Evolutionary conservation across 2,329 filamentous ascomycete species (phyloP), one percentile per base, ranked within the genome.

Genomic region (Aureobasidium musti): DNA sequence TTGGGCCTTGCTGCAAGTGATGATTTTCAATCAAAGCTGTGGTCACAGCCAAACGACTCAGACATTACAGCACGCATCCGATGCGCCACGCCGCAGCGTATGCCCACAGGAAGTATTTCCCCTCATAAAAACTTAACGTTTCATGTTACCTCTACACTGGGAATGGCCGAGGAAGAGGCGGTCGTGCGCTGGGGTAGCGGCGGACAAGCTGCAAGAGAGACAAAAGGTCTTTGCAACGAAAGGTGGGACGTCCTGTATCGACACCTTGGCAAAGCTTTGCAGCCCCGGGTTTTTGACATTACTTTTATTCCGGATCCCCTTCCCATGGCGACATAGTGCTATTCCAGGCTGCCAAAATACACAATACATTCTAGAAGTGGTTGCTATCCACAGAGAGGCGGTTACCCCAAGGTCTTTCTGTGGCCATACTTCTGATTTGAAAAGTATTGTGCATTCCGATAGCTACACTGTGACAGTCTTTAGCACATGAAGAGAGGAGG

Each of bases 21-120:
- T 53, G 45, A 33, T n/a, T 53, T 33, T 53, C 37, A 45, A 54
- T 54, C 49, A 21, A 33, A 53, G 11, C 35, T 8, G 26, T 49
- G 35, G 61, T 64, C 37, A 33, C 49, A 54, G 37, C 26, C 49
- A 43, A 53, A 64, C 49, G 61, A 43, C 19, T 53, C 49, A 43
- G 37, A n/a, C 61, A 49, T 23, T 8, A 47, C 59, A 28, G 35
- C 26, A 23, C 45, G 47, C 33, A 47, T 39, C 30, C 37, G 26
- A 54, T 64, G 61, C 47, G 47, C 61, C 47, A 64, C 49, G 21
- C 26, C 33, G 61, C 49, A 53, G 61, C n/a, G 37, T 53, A 45
- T 63, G 59, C 43, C 49, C 33, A n/a, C 19, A 43, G 37, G 17
- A 28, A 39, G 61, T 10, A 7, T 23, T 10, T 17, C 35, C 11